Percentiles rank a stretch among this genome's conserved stretches.
phyloP scores from a whole-genome alignment of 1,284 basidiomycete species.

The Ustilago curta region DNA sequence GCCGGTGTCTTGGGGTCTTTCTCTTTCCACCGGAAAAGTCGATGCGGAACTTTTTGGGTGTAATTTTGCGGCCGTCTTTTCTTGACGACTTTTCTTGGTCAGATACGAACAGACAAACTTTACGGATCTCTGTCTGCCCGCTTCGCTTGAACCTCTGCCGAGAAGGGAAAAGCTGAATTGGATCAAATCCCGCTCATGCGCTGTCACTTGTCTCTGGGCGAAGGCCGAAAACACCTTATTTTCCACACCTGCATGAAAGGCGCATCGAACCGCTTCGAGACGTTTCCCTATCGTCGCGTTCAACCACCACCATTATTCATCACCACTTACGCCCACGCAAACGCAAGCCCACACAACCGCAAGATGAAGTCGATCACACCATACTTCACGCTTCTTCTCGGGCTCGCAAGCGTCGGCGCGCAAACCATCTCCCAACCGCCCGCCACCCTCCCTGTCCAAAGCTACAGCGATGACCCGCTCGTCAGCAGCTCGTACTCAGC shows the following conservation, averaged over 20 bases:
- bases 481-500: constrained; percentile 22
- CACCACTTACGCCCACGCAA: not conserved
- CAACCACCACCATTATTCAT: not conserved
- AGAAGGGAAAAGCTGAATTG: not conserved
- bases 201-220: not conserved
- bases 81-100: not conserved
- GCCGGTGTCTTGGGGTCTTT: not conserved
- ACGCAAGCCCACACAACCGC: not conserved
- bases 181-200: not conserved
- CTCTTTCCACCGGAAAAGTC: not conserved
- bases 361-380: not conserved
- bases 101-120: not conserved
- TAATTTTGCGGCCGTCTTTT: constrained; percentile 8
- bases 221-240: not conserved
- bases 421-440: constrained; percentile 29
- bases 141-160: constrained; percentile 1
- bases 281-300: too few species aligned
- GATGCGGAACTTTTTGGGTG: not conserved
- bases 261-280: too few species aligned
- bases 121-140: not conserved
- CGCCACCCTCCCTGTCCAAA: constrained; percentile 27
- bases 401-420: not conserved
- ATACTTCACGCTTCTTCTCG: not conserved
- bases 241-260: not conserved
- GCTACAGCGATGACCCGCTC: constrained; percentile 27